Evolutionary conservation across 106 monocot species (phyloP).

Genomic region (Amphibolis antarctica): DNA sequence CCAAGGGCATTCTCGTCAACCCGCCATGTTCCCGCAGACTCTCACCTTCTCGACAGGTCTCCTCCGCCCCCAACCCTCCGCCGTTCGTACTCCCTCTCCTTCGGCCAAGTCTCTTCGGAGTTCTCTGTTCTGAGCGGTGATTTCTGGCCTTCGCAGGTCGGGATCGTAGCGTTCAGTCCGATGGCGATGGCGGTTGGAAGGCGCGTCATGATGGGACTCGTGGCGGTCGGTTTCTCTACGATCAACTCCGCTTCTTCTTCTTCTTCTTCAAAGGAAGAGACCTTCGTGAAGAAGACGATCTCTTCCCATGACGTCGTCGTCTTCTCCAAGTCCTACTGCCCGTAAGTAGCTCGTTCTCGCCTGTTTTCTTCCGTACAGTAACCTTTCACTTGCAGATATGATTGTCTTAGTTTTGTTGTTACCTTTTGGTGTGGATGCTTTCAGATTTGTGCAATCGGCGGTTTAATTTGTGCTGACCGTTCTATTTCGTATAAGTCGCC

Average conservation of each 20-base stretch:
- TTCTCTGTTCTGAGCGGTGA: background rate
- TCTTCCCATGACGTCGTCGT: slow-evolving; percentile 51
- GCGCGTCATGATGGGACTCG: slow-evolving; percentile 13
- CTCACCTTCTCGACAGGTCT: background rate
- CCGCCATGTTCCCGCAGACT: background rate
- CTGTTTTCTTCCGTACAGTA: background rate
- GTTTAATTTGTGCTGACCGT: no score
- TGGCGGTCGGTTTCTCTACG: slow-evolving; percentile 11
- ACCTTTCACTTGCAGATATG: background rate
- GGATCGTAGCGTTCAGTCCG: background rate
- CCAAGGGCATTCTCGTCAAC: slow-evolving; percentile 8
- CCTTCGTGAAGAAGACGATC: slow-evolving; percentile 56
- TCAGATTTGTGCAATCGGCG: no score
- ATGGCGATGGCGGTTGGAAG: slow-evolving; percentile 13
- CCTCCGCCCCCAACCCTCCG: background rate
- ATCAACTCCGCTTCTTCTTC: slow-evolving; percentile 5
- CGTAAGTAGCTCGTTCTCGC: slow-evolving; percentile 25
- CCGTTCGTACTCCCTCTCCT: background rate
- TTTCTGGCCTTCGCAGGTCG: background rate
- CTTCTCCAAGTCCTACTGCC: slow-evolving; percentile 88
- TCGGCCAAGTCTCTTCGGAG: no score
- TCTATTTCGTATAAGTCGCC: no score
- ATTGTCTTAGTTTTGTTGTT: background rate
- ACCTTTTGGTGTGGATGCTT: background rate
- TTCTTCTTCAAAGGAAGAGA: slow-evolving; percentile 19